Evolutionary conservation across 2,329 filamentous ascomycete species (phyloP).

Genomic region (Endoconidiophora polonica): DNA sequence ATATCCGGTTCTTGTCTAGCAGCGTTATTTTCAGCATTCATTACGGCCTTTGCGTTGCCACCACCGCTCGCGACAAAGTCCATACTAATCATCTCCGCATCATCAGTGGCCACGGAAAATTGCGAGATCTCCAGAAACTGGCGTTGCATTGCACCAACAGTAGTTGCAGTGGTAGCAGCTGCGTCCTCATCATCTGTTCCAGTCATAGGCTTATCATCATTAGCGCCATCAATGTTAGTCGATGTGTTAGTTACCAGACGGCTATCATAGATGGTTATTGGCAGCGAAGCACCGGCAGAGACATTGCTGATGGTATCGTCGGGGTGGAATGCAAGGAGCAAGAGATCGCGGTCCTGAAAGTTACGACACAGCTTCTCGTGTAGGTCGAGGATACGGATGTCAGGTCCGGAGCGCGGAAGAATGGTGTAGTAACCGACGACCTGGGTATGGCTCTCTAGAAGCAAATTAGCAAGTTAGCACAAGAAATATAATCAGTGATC

Average conservation of each 20-base stretch:
- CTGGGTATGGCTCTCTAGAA: constrained; percentile 67
- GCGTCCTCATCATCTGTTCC: constrained; percentile 32
- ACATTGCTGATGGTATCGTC: constrained; percentile 35
- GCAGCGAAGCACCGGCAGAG: constrained; percentile 59
- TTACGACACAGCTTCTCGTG: constrained; percentile 59
- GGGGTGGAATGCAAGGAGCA: constrained; percentile 77
- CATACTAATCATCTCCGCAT: constrained; percentile 95
- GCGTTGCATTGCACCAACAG: constrained; percentile 39
- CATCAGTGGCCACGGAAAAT: constrained; percentile 81
- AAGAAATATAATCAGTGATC: background rate
- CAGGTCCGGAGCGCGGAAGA: constrained; percentile 56
- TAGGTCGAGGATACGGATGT: constrained; percentile 48
- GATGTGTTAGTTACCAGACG: background rate
- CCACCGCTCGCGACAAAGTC: constrained; percentile 80
- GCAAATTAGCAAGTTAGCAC: constrained; percentile 29
- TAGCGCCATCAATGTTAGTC: constrained; percentile 45
- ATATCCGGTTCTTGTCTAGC: constrained; percentile 16
- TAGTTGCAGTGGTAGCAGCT: constrained; percentile 33
- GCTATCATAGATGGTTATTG: constrained; percentile 81
- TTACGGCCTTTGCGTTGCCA: constrained; percentile 57
- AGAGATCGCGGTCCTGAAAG: constrained; percentile 72
- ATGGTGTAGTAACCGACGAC: constrained; percentile 89
- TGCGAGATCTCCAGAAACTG: constrained; percentile 62
- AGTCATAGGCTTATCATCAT: constrained; percentile 24
- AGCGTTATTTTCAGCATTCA: constrained; percentile 18